These are phyloP conservation scores for Capsella rubella DNA, from an alignment of 441 rosid species.

Conservation along the genomic window DNA sequence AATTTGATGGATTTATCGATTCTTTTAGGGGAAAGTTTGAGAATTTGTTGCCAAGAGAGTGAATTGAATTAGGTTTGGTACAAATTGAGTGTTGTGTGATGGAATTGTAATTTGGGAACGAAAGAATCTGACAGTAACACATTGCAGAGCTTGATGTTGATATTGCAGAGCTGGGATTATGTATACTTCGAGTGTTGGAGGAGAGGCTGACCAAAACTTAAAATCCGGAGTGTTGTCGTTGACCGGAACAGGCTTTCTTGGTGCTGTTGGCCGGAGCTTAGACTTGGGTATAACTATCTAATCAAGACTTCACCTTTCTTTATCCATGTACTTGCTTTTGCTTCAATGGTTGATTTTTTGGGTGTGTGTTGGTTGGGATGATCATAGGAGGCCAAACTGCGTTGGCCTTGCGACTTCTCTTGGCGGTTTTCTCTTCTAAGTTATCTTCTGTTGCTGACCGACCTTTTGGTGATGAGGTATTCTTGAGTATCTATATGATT, in stretches of 20 bases:
- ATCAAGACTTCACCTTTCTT: conserved; percentile 13
- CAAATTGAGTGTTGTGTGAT: neutral
- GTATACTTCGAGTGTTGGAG: conserved; percentile 62
- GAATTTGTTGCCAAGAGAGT: neutral
- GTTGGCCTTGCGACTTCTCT: conserved; percentile 77
- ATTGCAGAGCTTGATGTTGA: conserved; percentile 54
- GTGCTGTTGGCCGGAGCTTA: conserved; percentile 84
- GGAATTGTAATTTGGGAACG: neutral
- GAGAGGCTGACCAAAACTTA: conserved; percentile 52
- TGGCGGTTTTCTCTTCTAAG: conserved; percentile 83
- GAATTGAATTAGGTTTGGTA: neutral
- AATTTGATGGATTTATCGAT: neutral
- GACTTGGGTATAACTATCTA: conserved; percentile 62
- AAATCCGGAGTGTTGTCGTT: conserved; percentile 70
- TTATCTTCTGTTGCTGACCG: conserved; percentile 73
- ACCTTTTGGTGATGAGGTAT: conserved; percentile 88
- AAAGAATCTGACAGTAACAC: conserved; percentile 33
- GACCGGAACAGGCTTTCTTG: conserved; percentile 82
- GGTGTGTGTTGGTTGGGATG: conserved; percentile 3
- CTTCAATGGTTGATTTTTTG: neutral
- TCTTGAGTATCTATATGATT: neutral
- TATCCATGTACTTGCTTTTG: neutral
- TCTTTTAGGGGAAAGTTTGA: neutral
- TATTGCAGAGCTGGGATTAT: conserved; percentile 94
- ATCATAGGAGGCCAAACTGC: conserved; percentile 85